These are phyloP conservation scores for Isoetes engelmannii DNA, from an alignment of 83 land plant species.

Conservation along the genomic window DNA sequence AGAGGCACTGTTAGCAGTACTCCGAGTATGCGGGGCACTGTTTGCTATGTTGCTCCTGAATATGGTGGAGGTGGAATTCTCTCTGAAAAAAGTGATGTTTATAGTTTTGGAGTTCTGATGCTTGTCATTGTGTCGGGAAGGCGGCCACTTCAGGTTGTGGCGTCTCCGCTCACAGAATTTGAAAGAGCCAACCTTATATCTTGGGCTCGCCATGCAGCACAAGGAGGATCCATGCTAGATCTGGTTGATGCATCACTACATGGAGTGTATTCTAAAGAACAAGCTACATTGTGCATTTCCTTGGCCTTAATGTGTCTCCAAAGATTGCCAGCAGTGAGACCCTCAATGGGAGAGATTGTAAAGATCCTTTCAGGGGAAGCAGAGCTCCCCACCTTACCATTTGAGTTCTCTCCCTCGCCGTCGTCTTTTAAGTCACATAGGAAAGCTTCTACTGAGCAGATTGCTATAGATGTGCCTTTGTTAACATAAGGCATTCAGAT, in stretches of 20 bases:
- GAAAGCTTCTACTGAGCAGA: constrained; percentile 21
- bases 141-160: constrained; percentile 81
- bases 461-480: constrained; percentile 11
- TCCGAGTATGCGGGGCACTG: constrained; percentile 93
- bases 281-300: constrained; percentile 69
- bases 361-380: constrained; percentile 60
- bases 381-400: constrained; percentile 56
- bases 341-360: constrained; percentile 68
- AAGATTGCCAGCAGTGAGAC: constrained; percentile 60
- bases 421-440: constrained; percentile 44
- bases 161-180: constrained; percentile 70
- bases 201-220: constrained; percentile 76
- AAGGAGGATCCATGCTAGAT: neutral
- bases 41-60: constrained; percentile 97
- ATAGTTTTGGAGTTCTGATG: constrained; percentile 86
- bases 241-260: constrained; percentile 37
- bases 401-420: constrained; percentile 89
- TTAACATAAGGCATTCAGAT: no score
- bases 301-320: constrained; percentile 90
- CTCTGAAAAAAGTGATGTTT: constrained; percentile 91
- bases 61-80: constrained; percentile 57
- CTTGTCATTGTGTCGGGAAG: constrained; percentile 83
- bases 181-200: constrained; percentile 87
- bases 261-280: constrained; percentile 40
- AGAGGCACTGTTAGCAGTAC: constrained; percentile 70